Evolutionary conservation across 768 basidiomycete genomes (phyloP).

Genomic region (Kwoniella botswanensis): DNA sequence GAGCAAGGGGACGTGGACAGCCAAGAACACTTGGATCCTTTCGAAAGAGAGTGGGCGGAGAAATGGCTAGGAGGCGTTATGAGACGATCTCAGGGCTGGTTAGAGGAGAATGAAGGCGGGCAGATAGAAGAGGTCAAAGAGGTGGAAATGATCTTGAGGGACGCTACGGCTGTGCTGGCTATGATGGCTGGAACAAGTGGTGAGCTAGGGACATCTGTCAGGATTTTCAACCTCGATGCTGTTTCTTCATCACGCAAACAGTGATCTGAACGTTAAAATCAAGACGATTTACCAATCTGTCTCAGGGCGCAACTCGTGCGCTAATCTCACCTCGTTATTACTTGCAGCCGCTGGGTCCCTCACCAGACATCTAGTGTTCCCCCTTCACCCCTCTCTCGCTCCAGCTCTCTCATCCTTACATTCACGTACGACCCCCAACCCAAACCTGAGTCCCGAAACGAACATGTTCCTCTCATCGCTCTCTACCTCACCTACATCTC

Average conservation of each 20-base stretch:
- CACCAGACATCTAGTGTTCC: constrained; percentile 52
- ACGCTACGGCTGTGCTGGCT: constrained; percentile 52
- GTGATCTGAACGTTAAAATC: too few species aligned
- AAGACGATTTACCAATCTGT: too few species aligned
- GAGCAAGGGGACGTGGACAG: constrained; percentile 18
- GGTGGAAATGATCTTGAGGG: constrained; percentile 48
- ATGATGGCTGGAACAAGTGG: constrained; percentile 57
- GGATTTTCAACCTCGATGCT: too few species aligned
- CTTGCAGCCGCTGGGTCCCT: constrained; percentile 47
- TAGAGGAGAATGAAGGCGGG: constrained; percentile 42
- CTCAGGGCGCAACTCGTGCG: too few species aligned
- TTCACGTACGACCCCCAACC: constrained; percentile 22
- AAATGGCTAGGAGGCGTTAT: constrained; percentile 55
- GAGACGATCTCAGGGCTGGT: constrained; percentile 47
- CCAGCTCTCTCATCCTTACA: constrained; percentile 25
- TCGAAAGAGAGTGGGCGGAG: constrained; percentile 57
- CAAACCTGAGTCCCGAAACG: constrained; percentile 42
- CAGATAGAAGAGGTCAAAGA: constrained; percentile 22
- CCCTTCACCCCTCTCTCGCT: constrained; percentile 36
- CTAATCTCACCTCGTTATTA: too few species aligned
- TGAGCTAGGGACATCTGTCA: constrained; percentile 17
- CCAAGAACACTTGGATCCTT: constrained; percentile 45
- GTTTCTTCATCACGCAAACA: too few species aligned
- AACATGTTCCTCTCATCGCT: constrained; percentile 39
- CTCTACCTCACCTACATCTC: constrained; percentile 41